phyloP scores from a whole-genome alignment of 2,329 filamentous ascomycete species.

The Ophiosphaerella korrae region DNA sequence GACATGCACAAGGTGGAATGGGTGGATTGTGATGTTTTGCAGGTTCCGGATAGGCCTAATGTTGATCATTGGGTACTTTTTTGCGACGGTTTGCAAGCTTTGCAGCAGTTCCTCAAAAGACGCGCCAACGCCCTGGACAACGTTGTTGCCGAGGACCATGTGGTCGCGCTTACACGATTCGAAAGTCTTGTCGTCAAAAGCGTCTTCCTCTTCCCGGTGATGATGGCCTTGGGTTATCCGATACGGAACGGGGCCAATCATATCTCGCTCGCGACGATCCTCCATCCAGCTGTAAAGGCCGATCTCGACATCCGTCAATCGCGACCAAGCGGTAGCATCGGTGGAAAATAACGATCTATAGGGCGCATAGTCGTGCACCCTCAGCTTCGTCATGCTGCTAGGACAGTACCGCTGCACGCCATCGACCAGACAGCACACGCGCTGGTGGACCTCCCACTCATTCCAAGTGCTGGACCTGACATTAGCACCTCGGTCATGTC shows the following conservation, averaged over 20 bases:
- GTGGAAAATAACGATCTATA: conserved; percentile 43
- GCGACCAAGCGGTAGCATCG: conserved; percentile 36
- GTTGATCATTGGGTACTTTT: conserved; percentile 40
- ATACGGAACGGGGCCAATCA: conserved; percentile 40
- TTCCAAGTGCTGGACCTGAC: conserved; percentile 34
- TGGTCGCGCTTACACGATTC: conserved; percentile 40
- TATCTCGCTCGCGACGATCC: conserved; percentile 40
- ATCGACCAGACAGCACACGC: conserved; percentile 44
- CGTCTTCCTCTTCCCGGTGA: conserved; percentile 43
- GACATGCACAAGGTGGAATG: conserved; percentile 44
- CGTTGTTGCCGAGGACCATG: conserved; percentile 40
- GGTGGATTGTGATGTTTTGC: conserved; percentile 37
- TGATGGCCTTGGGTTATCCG: conserved; percentile 41
- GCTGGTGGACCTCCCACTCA: conserved; percentile 46
- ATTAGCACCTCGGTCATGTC: conserved; percentile 9
- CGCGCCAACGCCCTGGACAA: conserved; percentile 40
- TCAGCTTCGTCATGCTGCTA: conserved; percentile 37
- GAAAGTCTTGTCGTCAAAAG: conserved; percentile 43
- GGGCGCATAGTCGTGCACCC: conserved; percentile 43
- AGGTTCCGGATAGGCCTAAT: conserved; percentile 36
- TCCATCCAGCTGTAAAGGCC: conserved; percentile 43
- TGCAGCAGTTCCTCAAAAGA: conserved; percentile 41
- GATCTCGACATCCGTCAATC: conserved; percentile 39
- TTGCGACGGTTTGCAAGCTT: conserved; percentile 35
- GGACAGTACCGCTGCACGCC: conserved; percentile 39